phyloP scores from a whole-genome alignment of 2,329 filamentous ascomycete genomes.

The Pseudogymnoascus sp. region DNA sequence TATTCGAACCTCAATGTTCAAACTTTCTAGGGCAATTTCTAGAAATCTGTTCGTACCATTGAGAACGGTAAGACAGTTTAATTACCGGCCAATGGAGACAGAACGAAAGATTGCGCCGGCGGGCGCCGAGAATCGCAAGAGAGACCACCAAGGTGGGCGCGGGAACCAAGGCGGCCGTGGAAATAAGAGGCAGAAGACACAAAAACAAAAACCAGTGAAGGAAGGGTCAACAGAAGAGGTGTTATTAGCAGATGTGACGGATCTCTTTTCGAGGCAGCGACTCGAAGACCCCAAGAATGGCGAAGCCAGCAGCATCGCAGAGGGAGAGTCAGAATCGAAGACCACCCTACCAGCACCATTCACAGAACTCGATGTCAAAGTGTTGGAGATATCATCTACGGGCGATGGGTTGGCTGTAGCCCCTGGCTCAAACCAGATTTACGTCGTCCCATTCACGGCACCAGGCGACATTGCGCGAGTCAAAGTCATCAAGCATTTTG shows the following conservation, averaged over 20 bases:
- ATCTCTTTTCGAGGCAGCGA: conserved; percentile 38
- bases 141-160: conserved; percentile 1
- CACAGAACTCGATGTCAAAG: conserved; percentile 74
- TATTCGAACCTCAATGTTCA: background rate
- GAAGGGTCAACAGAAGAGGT: conserved; percentile 62
- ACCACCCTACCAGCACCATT: conserved; percentile 56
- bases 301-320: conserved; percentile 20
- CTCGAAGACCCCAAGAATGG: conserved; percentile 29
- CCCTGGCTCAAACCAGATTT: conserved; percentile 59
- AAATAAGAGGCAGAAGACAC: conserved; percentile 46
- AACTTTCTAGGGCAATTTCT: background rate
- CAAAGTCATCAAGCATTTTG: conserved; percentile 70
- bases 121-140: conserved; percentile 3
- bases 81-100: conserved; percentile 4
- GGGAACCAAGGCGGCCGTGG: conserved; percentile 25
- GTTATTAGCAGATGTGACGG: conserved; percentile 55
- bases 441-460: conserved; percentile 80
- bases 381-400: conserved; percentile 78
- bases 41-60: conserved; percentile 2
- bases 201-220: conserved; percentile 47
- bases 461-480: conserved; percentile 77
- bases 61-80: background rate
- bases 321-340: conserved; percentile 19
- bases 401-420: conserved; percentile 80
- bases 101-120: background rate